Conservation (phyloP, 1,284 basidiomycete genomes). For the Cryptococcus amylolentus region DNA sequence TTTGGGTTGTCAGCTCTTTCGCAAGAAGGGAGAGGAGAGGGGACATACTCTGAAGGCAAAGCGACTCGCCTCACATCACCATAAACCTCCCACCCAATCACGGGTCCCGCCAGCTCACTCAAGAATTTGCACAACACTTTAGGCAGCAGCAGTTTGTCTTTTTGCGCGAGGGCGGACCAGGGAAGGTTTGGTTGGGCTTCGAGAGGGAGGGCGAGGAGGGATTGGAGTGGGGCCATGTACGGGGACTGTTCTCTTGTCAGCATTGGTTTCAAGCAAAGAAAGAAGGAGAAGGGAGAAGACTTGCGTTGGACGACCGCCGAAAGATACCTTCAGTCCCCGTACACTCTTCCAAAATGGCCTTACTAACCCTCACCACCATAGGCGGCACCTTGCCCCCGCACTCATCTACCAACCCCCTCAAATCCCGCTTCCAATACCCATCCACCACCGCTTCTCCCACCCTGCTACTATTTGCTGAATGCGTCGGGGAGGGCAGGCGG, state of each 20-base stretch:
- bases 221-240: constrained; percentile 15
- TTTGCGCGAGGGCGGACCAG: constrained; percentile 29
- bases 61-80: constrained; percentile 12
- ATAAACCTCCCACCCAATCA: constrained; percentile 24
- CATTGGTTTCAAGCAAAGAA: neutral
- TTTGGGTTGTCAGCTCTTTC: too few species aligned
- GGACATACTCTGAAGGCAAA: constrained; percentile 20
- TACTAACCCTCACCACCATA: constrained; percentile 20
- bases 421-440: constrained; percentile 23
- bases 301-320: constrained; percentile 31
- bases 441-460: neutral
- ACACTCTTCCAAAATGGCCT: constrained; percentile 30
- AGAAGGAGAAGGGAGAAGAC: constrained; percentile 4
- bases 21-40: neutral
- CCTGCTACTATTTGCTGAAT: neutral
- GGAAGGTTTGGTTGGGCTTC: constrained; percentile 27
- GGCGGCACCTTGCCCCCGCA: constrained; percentile 20
- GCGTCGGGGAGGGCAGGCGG: neutral
- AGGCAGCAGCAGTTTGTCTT: constrained; percentile 37
- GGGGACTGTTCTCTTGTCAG: constrained; percentile 13
- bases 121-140: constrained; percentile 27
- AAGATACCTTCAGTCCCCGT: constrained; percentile 36
- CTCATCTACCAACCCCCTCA: constrained; percentile 19
- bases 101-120: constrained; percentile 10
- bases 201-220: constrained; percentile 27